Evolutionary conservation across 331 rosid species (phyloP).

Genomic region (Erythrophleum ivorense): DNA sequence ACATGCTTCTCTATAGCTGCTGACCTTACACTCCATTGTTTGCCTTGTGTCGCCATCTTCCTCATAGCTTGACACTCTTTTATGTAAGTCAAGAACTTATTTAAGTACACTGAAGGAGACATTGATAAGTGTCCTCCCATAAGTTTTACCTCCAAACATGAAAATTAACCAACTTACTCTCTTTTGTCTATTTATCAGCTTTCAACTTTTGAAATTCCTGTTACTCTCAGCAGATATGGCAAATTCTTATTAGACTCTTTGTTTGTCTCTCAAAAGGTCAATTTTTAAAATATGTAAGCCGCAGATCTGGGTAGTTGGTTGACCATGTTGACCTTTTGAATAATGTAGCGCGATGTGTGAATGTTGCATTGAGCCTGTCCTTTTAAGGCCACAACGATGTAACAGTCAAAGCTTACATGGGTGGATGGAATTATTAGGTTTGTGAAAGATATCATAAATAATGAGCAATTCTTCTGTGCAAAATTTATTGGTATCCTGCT

Average conservation of each 20-base stretch:
- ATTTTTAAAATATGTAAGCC: background rate
- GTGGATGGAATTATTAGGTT: conserved; percentile 9
- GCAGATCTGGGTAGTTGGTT: background rate
- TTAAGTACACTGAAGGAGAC: conserved; percentile 14
- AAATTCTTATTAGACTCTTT: background rate
- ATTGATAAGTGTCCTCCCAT: background rate
- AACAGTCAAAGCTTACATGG: background rate
- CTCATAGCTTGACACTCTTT: conserved; percentile 12
- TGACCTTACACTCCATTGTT: conserved; percentile 24
- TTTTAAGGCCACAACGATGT: conserved; percentile 13
- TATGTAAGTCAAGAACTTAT: background rate
- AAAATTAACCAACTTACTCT: background rate
- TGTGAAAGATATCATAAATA: conserved; percentile 25
- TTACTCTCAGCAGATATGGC: background rate
- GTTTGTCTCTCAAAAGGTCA: background rate
- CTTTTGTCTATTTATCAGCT: background rate
- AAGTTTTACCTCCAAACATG: background rate
- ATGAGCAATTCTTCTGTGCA: background rate
- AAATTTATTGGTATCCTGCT: background rate
- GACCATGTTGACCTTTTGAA: background rate
- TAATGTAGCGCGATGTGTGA: background rate
- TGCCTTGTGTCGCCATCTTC: conserved; percentile 11
- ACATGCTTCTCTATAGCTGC: conserved; percentile 19
- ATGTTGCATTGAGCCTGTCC: background rate
- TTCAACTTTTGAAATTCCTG: background rate